Base-by-base conservation (phyloP, 768 basidiomycete genomes). In the Pleurotus salmoneostramineus region DNA sequence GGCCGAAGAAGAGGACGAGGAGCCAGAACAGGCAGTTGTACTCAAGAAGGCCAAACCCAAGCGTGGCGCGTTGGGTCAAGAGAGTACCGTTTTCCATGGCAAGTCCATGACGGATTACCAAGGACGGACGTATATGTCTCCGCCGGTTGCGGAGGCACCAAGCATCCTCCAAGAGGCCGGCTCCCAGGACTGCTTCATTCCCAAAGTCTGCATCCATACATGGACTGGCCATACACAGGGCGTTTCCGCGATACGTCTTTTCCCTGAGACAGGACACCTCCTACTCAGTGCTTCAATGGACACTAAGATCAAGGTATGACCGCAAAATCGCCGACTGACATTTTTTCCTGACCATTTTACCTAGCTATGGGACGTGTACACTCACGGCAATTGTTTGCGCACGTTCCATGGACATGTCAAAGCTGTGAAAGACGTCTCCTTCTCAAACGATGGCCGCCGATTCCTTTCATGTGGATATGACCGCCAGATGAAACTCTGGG, bases 171-270 rank as follows among this genome's bases (percentile, higher is more conserved):
- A 81, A 50, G 95, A 97, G 70, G 67, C 83, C 35, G 95, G 93
- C 11, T 83, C 88, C 2, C 88, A 94, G 66, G 95, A 98, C 59
- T 87, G 88, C 58, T 98, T 96, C 68, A 88, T 98, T 60, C 97
- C 97, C 32, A 98, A 98, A 76, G 79, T 82, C 7, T 98, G 96
- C 72, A 85, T 95, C 58, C 97, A 98, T 69, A 98, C 97, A 0
- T 98, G 94, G 92, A 97, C 95, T 3, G 97, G 97, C 0, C 97
- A 99, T 72, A 98, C 94, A 8, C 89, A 91, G 71, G 97, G 91
- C 31, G 93, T 99, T 3, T 93, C 93, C n/a, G 91, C 89, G 48
- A 87, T 99, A 59, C 89, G 93, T 54, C 78, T 93, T 37, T 96
- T 98, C 76, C 97, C 97, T 17, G 81, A 88, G 58, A 93, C 91